phyloP scores from a whole-genome alignment of 371 early-diverging fungal species.

The Mucor piriformis region DNA sequence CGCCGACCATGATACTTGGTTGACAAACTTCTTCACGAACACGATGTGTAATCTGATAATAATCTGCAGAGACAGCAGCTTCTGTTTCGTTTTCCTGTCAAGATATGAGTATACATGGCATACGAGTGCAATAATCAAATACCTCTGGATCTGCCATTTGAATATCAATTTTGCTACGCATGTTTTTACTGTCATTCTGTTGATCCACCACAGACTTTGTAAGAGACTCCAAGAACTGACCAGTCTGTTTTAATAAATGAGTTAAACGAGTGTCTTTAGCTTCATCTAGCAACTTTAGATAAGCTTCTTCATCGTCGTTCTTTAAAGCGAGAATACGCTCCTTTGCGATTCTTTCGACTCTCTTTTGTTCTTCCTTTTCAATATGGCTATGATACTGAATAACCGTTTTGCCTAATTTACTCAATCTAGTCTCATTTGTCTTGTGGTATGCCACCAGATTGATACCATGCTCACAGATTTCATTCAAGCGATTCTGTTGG shows the following conservation, averaged over 20 bases:
- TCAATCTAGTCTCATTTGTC: constrained; percentile 55
- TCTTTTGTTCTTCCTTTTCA: constrained; percentile 92
- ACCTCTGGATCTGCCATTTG: constrained; percentile 62
- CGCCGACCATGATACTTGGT: constrained; percentile 86
- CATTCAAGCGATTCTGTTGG: constrained; percentile 76
- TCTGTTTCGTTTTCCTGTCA: constrained; percentile 19
- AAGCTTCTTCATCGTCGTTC: constrained; percentile 95
- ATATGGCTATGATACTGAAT: constrained; percentile 77
- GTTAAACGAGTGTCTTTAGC: constrained; percentile 96
- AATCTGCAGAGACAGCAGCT: constrained; percentile 66
- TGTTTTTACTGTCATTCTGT: constrained; percentile 60
- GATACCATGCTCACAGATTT: constrained; percentile 78
- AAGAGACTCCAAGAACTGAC: constrained; percentile 80
- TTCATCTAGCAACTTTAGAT: constrained; percentile 92
- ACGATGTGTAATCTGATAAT: constrained; percentile 88
- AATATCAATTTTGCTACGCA: constrained; percentile 11
- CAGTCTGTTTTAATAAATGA: constrained; percentile 89
- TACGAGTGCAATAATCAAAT: too few species aligned
- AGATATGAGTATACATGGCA: too few species aligned
- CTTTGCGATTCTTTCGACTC: constrained; percentile 78
- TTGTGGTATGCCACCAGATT: constrained; percentile 64
- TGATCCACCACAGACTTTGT: constrained; percentile 75
- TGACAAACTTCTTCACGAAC: constrained; percentile 83
- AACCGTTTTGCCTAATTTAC: constrained; percentile 81
- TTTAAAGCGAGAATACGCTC: constrained; percentile 96